Base-by-base conservation (phyloP, 1,284 basidiomycete species). In the Cryptococcus sp. region DNA sequence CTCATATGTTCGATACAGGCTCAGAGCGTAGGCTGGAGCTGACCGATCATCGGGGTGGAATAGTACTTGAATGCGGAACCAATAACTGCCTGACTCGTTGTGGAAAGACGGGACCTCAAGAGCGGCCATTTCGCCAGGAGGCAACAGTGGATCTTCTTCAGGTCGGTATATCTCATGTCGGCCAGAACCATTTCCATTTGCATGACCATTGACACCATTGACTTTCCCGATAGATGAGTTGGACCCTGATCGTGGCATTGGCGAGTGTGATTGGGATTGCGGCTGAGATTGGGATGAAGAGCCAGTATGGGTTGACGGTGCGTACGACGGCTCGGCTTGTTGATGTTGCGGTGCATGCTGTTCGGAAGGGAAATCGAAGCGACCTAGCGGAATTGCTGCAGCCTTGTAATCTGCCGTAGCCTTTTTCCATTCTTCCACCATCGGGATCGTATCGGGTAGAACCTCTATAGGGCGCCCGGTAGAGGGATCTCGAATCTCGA, bases 371-470 rank as follows among this genome's bases (percentile, higher is more conserved):
- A 85, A 80, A 57, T 97, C 92, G 64, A 98, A 82, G 42, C 89
- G 85, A 24, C 96, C 96, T 2, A 98, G 82, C 2, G 92, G 83
- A 66, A 98, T 98, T 67, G 90, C 91, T 67, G 87, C 92, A 61
- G 91, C 90, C 77, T 97, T 98, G 80, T 98, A 98, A 61, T 83
- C 87, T 52, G 92, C 84, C 78, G 97, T 91, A 49, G 89, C 87
- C 67, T 86, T 85, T 73, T 98, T 98, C 96, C 96, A 99, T 60
- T 98, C 93, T 70, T 98, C 94, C 13, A 98, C 92, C 60, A 85
- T 86, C 21, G 96, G 96, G 13, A 98, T 80, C 54, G 87, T 85
- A 21, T 82, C 79, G 23, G 85, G 82, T 5, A 94, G 81, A 57
- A 91, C 85, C 21, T 81, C 77, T 57, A 80, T 67, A 21, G 88